Evolutionary conservation across 257 asterid genomes (phyloP).

Genomic region (Petunia axillaris): DNA sequence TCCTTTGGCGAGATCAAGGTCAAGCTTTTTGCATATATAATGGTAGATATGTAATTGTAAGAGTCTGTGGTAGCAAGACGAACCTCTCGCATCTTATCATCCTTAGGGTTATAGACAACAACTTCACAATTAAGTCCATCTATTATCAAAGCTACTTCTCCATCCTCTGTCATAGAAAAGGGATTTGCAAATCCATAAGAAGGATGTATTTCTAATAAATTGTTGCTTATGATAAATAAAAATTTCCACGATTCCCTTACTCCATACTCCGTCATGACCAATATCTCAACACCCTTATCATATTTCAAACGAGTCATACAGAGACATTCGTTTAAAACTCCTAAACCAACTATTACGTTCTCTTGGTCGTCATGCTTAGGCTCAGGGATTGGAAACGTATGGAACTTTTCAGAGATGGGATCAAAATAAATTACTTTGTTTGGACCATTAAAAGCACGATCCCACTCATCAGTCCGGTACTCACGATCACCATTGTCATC

Average conservation of each 20-base stretch:
- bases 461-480: too few species aligned
- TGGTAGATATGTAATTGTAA: too few species aligned
- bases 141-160: neutral
- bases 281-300: neutral
- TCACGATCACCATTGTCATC: too few species aligned
- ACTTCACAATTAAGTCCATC: neutral
- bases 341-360: neutral
- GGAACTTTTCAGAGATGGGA: neutral
- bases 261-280: neutral
- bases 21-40: neutral
- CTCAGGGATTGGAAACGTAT: neutral
- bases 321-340: neutral
- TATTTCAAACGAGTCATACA: neutral
- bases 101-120: neutral
- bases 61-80: accelerated
- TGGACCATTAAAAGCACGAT: too few species aligned
- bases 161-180: neutral
- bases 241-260: neutral
- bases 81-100: neutral
- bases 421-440: too few species aligned
- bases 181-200: neutral
- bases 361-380: neutral
- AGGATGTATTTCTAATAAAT: neutral
- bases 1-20: neutral
- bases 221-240: neutral